Evolutionary conservation across 2,329 filamentous ascomycete species (phyloP).

Genomic region (Celoporthe dispersa): DNA sequence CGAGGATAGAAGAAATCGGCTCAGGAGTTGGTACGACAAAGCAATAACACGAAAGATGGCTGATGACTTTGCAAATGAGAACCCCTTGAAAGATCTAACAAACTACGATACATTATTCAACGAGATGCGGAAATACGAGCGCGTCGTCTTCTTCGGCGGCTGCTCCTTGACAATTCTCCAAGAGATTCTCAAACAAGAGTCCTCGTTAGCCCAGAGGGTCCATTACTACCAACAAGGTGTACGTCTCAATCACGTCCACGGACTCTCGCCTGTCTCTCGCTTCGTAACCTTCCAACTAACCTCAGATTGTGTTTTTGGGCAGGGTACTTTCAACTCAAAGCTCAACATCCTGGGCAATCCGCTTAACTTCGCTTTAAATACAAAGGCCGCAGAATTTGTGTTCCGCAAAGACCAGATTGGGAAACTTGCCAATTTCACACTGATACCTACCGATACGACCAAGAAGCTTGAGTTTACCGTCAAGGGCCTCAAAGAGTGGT

Average conservation of each 20-base stretch:
- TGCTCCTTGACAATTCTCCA: slow-evolving; percentile 27
- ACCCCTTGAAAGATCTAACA: slow-evolving; percentile 10
- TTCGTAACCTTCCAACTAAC: neutral
- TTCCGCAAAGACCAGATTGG: slow-evolving; percentile 4
- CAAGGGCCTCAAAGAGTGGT: slow-evolving; percentile 18
- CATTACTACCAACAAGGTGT: slow-evolving; percentile 27
- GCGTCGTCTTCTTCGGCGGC: slow-evolving; percentile 26
- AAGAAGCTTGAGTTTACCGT: slow-evolving; percentile 25
- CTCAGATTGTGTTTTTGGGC: neutral
- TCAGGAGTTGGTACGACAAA: slow-evolving; percentile 22
- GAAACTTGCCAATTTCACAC: slow-evolving; percentile 20
- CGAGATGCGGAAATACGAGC: slow-evolving; percentile 24
- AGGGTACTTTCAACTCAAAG: slow-evolving; percentile 26
- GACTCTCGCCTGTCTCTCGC: neutral
- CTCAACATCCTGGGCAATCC: slow-evolving; percentile 30
- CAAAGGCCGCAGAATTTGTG: slow-evolving; percentile 25
- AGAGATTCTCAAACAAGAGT: slow-evolving; percentile 19
- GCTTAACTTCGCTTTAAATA: slow-evolving; percentile 28
- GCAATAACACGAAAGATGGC: slow-evolving; percentile 24
- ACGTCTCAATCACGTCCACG: neutral
- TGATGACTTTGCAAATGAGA: slow-evolving; percentile 18
- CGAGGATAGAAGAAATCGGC: neutral
- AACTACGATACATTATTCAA: slow-evolving; percentile 16
- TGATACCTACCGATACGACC: slow-evolving; percentile 29
- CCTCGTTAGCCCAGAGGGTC: slow-evolving; percentile 18